Conservation (phyloP, 495 filamentous ascomycete genomes). For the Lasiosphaeria ovina region DNA sequence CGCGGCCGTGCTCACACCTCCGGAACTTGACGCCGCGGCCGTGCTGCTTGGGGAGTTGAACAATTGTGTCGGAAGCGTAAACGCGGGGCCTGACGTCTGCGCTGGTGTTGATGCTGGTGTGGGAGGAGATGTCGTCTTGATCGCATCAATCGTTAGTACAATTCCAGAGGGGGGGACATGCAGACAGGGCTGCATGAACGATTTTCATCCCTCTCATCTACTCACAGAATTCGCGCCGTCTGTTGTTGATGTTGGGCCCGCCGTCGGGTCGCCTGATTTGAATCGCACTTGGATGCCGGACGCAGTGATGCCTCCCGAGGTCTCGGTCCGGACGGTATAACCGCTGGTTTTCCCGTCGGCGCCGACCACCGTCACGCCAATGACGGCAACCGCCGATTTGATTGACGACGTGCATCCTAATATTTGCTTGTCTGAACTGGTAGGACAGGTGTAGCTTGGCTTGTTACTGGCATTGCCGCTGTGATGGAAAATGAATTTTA, state of each 20-base stretch:
- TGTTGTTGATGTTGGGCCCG: not conserved
- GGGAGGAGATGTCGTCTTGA: too few species aligned
- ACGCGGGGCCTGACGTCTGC: not conserved
- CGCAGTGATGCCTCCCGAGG: slow-evolving; percentile 23
- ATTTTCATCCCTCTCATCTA: not conserved
- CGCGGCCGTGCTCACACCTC: slow-evolving; percentile 24
- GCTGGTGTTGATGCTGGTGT: not conserved
- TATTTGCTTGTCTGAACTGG: slow-evolving; percentile 10
- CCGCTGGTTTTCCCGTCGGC: slow-evolving; percentile 13
- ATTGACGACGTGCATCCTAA: slow-evolving; percentile 28
- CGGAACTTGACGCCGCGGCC: not conserved
- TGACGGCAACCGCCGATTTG: slow-evolving; percentile 9
- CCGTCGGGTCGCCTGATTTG: slow-evolving; percentile 13
- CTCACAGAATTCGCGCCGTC: not conserved
- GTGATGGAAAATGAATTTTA: too few species aligned
- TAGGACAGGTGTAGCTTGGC: slow-evolving; percentile 5
- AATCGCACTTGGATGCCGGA: slow-evolving; percentile 31
- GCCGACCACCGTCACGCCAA: slow-evolving; percentile 21
- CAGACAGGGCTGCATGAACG: slow-evolving; percentile 8
- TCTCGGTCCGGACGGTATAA: slow-evolving; percentile 13
- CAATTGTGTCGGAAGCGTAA: not conserved
- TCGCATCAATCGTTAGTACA: too few species aligned
- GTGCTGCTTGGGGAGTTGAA: not conserved
- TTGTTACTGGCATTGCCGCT: too few species aligned
- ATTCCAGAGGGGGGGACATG: not conserved